These are phyloP conservation scores for Ulmus americana DNA, from an alignment of 331 rosid species.

Conservation along the genomic window DNA sequence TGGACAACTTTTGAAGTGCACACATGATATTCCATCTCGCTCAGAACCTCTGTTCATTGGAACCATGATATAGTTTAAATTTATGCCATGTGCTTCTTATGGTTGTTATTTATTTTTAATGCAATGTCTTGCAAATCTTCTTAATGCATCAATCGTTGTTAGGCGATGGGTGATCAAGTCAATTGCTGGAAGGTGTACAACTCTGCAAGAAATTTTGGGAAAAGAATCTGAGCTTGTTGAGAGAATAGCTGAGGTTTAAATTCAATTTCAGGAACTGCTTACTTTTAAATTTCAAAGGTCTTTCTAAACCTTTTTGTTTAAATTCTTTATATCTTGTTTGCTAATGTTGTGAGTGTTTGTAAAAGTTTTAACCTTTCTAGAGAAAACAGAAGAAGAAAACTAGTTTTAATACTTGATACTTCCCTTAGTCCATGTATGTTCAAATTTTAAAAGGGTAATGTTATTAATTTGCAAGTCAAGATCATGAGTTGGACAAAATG, in stretches of 20 bases:
- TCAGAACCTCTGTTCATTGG: too few relatives aligned
- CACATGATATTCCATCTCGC: too few relatives aligned
- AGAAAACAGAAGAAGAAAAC: slow-evolving; percentile 6
- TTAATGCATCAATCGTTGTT: slow-evolving; percentile 28
- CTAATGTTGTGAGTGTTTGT: not conserved
- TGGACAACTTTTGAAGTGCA: not conserved
- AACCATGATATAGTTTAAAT: not conserved
- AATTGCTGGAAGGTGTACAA: slow-evolving; percentile 53
- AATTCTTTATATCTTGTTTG: not conserved
- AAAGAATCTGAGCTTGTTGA: slow-evolving; percentile 94
- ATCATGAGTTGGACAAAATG: too few relatives aligned
- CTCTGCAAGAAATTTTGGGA: slow-evolving; percentile 51
- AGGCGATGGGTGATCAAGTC: slow-evolving; percentile 94
- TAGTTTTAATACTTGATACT: not conserved
- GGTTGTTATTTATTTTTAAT: not conserved
- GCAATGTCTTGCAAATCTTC: slow-evolving; percentile 17
- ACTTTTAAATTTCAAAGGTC: slow-evolving; percentile 37
- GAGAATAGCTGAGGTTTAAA: slow-evolving; percentile 85
- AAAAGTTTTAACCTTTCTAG: not conserved
- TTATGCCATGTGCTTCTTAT: not conserved
- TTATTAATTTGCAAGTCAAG: too few relatives aligned
- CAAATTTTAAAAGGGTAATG: not conserved
- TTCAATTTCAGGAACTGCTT: slow-evolving; percentile 39
- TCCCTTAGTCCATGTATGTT: not conserved
- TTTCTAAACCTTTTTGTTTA: slow-evolving; percentile 15